These are phyloP conservation scores for Aspergillus terreus DNA, from an alignment of 2,329 filamentous ascomycete genomes.

Conservation along the genomic window DNA sequence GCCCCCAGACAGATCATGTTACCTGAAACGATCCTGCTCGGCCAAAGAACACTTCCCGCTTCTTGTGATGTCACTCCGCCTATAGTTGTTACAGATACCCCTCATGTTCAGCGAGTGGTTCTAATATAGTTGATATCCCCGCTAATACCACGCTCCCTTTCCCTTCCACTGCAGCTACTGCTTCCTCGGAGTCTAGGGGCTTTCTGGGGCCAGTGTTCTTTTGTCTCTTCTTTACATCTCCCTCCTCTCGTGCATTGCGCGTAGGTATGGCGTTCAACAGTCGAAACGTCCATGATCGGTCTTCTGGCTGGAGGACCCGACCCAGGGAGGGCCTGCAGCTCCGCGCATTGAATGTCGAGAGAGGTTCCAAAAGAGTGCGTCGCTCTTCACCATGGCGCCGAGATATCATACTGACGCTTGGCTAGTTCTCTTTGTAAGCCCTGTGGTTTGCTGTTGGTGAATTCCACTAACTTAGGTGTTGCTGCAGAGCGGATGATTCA, in stretches of 20 bases:
- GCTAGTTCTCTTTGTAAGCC: slow-evolving; percentile 16
- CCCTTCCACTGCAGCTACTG: neutral
- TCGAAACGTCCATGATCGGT: slow-evolving; percentile 2
- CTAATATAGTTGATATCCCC: slow-evolving; percentile 1
- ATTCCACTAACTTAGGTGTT: neutral
- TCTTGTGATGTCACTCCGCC: slow-evolving; percentile 11
- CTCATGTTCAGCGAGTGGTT: slow-evolving; percentile 12
- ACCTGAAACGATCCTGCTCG: slow-evolving; percentile 4
- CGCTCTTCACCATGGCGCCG: neutral
- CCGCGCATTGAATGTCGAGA: slow-evolving; percentile 31
- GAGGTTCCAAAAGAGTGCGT: slow-evolving; percentile 32
- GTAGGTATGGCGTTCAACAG: slow-evolving; percentile 20
- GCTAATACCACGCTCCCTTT: neutral
- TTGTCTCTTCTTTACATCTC: neutral
- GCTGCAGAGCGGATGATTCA: slow-evolving; percentile 23
- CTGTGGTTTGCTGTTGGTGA: slow-evolving; percentile 1
- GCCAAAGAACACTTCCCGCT: slow-evolving; percentile 5
- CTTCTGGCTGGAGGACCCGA: slow-evolving; percentile 6
- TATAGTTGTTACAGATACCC: slow-evolving; percentile 17
- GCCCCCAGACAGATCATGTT: slow-evolving; percentile 3
- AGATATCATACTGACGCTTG: slow-evolving; percentile 8
- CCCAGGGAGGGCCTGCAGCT: slow-evolving; percentile 24
- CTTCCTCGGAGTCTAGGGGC: neutral
- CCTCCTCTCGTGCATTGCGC: neutral
- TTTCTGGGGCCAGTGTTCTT: too few relatives aligned